A percentile compares a stretch with the other conserved stretches of the same genome.
Evolutionary conservation across 2,329 filamentous ascomycete genomes (phyloP).

Genomic region (Sporothrix protearum): DNA sequence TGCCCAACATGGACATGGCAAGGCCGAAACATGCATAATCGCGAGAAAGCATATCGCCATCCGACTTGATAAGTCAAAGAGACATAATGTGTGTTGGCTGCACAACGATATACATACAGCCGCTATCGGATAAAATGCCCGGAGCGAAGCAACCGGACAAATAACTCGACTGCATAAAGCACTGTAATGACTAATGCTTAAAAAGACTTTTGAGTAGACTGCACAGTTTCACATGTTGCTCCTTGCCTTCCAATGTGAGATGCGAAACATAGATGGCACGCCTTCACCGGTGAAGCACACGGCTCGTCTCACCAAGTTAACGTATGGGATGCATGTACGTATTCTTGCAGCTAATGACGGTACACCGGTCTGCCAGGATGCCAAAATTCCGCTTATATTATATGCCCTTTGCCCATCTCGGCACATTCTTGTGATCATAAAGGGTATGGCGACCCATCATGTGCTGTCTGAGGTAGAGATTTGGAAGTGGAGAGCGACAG

Average conservation of each 20-base stretch:
- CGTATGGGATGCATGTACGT: background rate
- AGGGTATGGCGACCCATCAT: too few relatives aligned
- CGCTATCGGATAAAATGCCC: background rate
- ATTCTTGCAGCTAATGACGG: background rate
- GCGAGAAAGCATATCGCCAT: background rate
- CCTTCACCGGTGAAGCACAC: background rate
- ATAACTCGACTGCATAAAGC: too few relatives aligned
- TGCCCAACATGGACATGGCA: background rate
- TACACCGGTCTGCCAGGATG: background rate
- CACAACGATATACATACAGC: background rate
- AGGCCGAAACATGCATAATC: background rate
- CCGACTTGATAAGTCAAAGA: background rate
- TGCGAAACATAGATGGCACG: background rate
- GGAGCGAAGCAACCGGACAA: background rate
- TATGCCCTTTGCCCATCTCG: background rate
- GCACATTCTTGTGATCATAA: too few relatives aligned
- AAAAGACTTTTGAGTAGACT: background rate
- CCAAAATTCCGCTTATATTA: background rate
- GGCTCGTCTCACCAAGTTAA: background rate
- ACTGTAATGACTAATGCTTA: too few relatives aligned
- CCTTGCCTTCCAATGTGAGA: background rate
- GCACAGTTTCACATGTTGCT: background rate
- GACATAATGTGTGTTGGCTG: background rate
- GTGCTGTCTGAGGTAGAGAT: too few relatives aligned
- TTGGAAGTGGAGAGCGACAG: too few relatives aligned